Evolutionary conservation across 176 grass and related monocot species (phyloP).

Genomic region (Canna indica): DNA sequence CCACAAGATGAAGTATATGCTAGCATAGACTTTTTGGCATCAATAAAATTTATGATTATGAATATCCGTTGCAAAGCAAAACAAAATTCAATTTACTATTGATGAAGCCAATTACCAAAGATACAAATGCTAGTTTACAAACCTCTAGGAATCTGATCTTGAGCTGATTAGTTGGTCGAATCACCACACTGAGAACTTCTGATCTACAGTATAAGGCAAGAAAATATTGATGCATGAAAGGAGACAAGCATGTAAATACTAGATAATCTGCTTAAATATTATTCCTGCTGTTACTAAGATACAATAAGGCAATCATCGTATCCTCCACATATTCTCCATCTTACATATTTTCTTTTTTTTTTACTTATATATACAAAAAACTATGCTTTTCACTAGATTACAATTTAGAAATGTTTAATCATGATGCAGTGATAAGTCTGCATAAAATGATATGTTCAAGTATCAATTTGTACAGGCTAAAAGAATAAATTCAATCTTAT

Average conservation of each 20-base stretch:
- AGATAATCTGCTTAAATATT: not conserved
- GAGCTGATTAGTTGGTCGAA: constrained; percentile 86
- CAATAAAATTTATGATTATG: not conserved
- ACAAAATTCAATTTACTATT: not conserved
- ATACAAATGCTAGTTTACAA: constrained; percentile 22
- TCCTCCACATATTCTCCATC: no score
- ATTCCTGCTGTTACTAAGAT: no score
- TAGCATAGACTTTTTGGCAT: no score
- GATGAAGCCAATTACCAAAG: not conserved
- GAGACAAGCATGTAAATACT: not conserved
- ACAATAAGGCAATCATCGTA: no score
- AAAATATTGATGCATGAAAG: constrained; percentile 28
- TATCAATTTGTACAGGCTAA: no score
- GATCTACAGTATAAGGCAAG: constrained; percentile 48
- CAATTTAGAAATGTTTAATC: no score
- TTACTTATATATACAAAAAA: no score
- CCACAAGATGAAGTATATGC: not conserved
- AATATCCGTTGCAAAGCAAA: not conserved
- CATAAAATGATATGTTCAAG: no score
- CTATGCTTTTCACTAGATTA: no score
- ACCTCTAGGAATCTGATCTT: constrained; percentile 98
- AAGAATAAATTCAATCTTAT: no score
- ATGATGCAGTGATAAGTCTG: no score
- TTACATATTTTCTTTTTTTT: no score
- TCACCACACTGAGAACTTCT: constrained; percentile 76